A percentile compares a stretch with the other conserved stretches of the same genome.
Conservation (phyloP, 2,329 filamentous ascomycete genomes). For the Pseudocercospora crystallina region DNA sequence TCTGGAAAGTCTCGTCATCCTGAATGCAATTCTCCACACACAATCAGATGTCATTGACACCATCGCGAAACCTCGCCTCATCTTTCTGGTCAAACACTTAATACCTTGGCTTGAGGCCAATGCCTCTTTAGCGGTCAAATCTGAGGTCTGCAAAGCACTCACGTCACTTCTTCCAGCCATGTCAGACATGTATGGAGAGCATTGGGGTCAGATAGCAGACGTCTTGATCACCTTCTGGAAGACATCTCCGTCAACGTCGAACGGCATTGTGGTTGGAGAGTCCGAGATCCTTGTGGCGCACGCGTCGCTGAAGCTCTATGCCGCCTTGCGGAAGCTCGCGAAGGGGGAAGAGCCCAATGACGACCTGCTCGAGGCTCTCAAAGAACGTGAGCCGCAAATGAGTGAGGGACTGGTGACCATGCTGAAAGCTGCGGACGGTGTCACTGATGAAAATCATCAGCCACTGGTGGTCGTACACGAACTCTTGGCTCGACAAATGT, state of each 20-base stretch:
- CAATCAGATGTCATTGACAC: slow-evolving; percentile 52
- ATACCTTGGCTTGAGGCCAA: slow-evolving; percentile 65
- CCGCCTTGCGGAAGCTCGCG: slow-evolving; percentile 59
- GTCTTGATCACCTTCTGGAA: slow-evolving; percentile 40
- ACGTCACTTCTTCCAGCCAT: slow-evolving; percentile 68
- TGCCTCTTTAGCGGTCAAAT: slow-evolving; percentile 53
- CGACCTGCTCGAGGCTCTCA: slow-evolving; percentile 75
- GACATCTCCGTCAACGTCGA: slow-evolving; percentile 3
- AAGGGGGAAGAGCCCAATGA: slow-evolving; percentile 70
- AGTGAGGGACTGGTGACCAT: slow-evolving; percentile 62
- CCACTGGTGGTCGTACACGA: slow-evolving; percentile 74
- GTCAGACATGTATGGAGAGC: slow-evolving; percentile 79
- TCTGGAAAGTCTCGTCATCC: slow-evolving; percentile 51
- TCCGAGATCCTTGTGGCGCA: slow-evolving; percentile 52
- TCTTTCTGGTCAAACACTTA: slow-evolving; percentile 80
- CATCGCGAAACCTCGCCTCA: slow-evolving; percentile 63
- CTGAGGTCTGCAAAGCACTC: slow-evolving; percentile 55
- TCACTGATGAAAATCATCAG: slow-evolving; percentile 57
- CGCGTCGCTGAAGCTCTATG: slow-evolving; percentile 70
- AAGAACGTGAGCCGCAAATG: slow-evolving; percentile 57
- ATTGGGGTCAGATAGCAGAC: slow-evolving; percentile 65
- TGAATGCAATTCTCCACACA: slow-evolving; percentile 55
- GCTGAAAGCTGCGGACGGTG: slow-evolving; percentile 53
- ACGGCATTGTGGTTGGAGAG: slow-evolving; percentile 18
- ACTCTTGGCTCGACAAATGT: slow-evolving; percentile 68